Evolutionary conservation across 73 alveolate genomes (phyloP), one percentile per base, ranked within the genome.

Genomic region (Symbiodinium pilosum): DNA sequence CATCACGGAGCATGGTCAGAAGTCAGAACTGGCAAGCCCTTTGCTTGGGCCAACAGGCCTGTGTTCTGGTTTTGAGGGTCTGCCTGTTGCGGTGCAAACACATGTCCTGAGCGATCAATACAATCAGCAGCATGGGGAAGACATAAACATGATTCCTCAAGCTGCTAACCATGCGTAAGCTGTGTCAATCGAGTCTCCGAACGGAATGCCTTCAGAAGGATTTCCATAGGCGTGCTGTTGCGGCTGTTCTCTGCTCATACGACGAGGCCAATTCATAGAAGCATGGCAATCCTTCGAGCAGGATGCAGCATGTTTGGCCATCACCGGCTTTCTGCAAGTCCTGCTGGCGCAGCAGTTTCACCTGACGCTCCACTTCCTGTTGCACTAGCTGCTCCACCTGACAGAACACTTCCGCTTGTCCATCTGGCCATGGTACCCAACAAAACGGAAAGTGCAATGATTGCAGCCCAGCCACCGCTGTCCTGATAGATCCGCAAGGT

Each of bases 341-440:
- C 97, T 91, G 97, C 87, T 91, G 97, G 14, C 97, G 97, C 26
- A 69, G 83, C 73, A 68, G 83, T 77, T 91, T 91, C 34, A 91
- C 97, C 85, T 91, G 97, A 24, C 97, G 97, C 52, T 91, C 97
- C 26, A 91, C 97, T 43, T 91, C 97, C 32, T 91, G 77, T 54
- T 91, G 89, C 40, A 91, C 97, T 12, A 91, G 56, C 51, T 91
- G 97, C 54, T 91, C 97, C 88, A 91, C 97, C 97, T 91, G 75
- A 14, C 75, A 28, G 84, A 86, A 4, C 51, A n/a, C 93, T 8
- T n/a, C n/a, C n/a, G n/a, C n/a, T n/a, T n/a, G n/a, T n/a, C n/a
- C 77, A 26, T n/a, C 42, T 26, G 51, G 47, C 56, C 43, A 26
- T 21, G 3, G 83, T 51, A 41, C 24, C 52, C 44, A 30, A n/a